Base-by-base conservation (phyloP, 1,284 basidiomycete genomes). In the Ustilago nuda region DNA sequence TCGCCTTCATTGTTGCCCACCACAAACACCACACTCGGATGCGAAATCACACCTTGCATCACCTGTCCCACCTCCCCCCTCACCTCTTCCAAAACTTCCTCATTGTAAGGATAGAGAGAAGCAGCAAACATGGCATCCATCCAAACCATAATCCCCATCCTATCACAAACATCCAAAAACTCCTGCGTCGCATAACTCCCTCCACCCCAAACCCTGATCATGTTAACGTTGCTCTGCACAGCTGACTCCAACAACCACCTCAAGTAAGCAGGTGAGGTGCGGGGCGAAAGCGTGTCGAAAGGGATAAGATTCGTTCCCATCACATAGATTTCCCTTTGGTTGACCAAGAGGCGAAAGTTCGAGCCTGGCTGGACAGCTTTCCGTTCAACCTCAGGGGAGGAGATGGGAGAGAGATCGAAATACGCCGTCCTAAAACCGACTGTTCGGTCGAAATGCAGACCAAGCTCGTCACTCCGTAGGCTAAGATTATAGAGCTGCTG, bases 41-140 rank as follows among this genome's bases (percentile, higher is more conserved):
- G 90, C 46, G 87, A 86, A 67, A 90, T 90, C 17, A 90, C 80
- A 13, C 89, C 84, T 15, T 89, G 85, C 19, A 91, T 89, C 61
- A 91, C 90, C 85, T 91, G 89, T 27, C 88, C 85, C 12, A 91
- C 88, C 82, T 91, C 91, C 2, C 88, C 88, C 41, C 89, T 88
- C 60, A 91, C 86, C 6, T 88, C 88, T 55, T 88, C 87, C 15
- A 91, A 78, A 23, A 91, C 76, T 72, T 88, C 67, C 87, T 85
- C 61, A 52, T 91, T 89, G 78, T 89, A 88, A 0, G 90, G 75
- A 51, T 80, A 80, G 8, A 76, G 64, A 1, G 75, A 68, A 19
- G 89, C 86, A 69, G 90, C 91, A 83, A 91, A 91, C 59, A 90
- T 90, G 57, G 90, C 88, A 78, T 91, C 91, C 3, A 89, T 90